Conservation (phyloP, 768 basidiomycete genomes). For the Lactarius pseudohatsudake region DNA sequence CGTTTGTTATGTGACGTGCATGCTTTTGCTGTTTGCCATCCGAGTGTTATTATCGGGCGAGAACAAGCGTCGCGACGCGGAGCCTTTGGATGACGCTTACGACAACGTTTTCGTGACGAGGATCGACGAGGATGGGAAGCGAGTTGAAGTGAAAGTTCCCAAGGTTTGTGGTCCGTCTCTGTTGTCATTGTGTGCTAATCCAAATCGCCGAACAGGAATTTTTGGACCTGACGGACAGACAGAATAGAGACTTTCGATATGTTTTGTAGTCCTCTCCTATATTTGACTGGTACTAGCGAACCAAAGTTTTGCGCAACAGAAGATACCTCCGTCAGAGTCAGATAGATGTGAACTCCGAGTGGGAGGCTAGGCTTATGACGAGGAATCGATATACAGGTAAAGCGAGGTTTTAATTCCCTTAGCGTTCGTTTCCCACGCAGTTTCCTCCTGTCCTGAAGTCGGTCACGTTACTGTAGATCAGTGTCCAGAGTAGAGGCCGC, state of each 20-base stretch:
- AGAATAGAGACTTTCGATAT: conserved; percentile 74
- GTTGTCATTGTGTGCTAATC: conserved; percentile 6
- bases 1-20: conserved; percentile 56
- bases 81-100: conserved; percentile 51
- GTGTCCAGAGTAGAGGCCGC: too few species aligned
- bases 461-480: too few species aligned
- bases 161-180: conserved; percentile 48
- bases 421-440: too few species aligned
- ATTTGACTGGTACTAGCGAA: neutral
- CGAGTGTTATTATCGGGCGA: conserved; percentile 55
- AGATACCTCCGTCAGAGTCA: neutral
- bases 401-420: too few species aligned
- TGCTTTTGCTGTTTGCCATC: conserved; percentile 48
- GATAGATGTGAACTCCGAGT: too few species aligned
- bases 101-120: conserved; percentile 64
- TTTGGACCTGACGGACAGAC: conserved; percentile 68
- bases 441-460: too few species aligned
- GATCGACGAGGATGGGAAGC: conserved; percentile 49
- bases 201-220: conserved; percentile 49
- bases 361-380: too few species aligned
- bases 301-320: neutral
- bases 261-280: conserved; percentile 44
- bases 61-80: conserved; percentile 62
- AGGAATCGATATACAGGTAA: too few species aligned
- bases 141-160: conserved; percentile 57